A percentile compares a stretch with the other conserved stretches of the same genome.
These are phyloP conservation scores for Triticum aestivum DNA, from an alignment of 176 grass and related monocot genomes.

Conservation along the genomic window DNA sequence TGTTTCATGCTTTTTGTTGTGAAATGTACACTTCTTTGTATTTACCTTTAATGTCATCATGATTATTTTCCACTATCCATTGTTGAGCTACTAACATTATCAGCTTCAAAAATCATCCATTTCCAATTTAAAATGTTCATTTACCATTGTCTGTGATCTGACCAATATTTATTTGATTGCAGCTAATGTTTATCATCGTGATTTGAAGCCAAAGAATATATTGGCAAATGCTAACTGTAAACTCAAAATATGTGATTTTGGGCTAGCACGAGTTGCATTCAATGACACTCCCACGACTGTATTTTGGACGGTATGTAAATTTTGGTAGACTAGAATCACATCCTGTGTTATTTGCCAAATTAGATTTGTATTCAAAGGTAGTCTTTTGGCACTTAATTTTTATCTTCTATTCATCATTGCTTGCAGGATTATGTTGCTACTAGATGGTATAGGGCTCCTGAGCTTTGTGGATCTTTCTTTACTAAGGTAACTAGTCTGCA, in stretches of 20 bases:
- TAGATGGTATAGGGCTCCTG: conserved; percentile 98
- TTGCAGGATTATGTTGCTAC: conserved; percentile 98
- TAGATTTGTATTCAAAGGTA: conserved; percentile 2
- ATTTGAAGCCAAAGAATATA: conserved; percentile 99
- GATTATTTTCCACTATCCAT: neutral
- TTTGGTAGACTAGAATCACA: neutral
- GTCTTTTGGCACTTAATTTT: neutral
- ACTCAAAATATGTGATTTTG: conserved; percentile 99
- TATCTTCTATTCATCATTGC: conserved; percentile 11
- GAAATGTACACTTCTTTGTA: neutral
- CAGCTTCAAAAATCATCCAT: neutral
- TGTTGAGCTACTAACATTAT: conserved; percentile 14
- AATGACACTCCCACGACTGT: conserved; percentile 84
- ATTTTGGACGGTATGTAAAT: conserved; percentile 91
- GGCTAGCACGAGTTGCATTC: conserved; percentile 95
- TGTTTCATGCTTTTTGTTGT: neutral
- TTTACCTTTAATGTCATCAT: neutral
- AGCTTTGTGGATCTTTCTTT: conserved; percentile 97
- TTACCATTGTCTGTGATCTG: conserved; percentile 11
- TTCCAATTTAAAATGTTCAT: conserved; percentile 13
- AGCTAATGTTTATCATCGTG: conserved; percentile 99
- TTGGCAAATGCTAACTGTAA: conserved; percentile 99
- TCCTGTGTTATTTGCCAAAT: neutral
- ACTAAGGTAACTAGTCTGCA: conserved; percentile 67
- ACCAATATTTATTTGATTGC: conserved; percentile 41